Evolutionary conservation across 805 yeast genomes (phyloP).

Genomic region (Wickerhamiella parazyma): DNA sequence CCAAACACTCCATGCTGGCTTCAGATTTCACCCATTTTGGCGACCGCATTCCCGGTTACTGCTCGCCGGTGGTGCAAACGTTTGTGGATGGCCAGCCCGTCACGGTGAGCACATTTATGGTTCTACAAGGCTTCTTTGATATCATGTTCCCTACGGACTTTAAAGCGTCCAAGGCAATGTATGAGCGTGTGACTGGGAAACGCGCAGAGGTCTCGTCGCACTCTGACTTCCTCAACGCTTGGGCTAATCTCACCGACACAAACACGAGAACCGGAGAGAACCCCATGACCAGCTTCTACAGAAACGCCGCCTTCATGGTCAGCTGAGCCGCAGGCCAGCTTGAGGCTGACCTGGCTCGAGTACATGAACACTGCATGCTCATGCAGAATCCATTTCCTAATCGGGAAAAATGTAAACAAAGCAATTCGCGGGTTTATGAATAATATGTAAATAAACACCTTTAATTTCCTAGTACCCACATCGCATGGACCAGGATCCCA

Average conservation of each 20-base stretch:
- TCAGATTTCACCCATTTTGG: slow-evolving; percentile 49
- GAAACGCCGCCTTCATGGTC: slow-evolving; percentile 48
- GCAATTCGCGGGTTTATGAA: neutral
- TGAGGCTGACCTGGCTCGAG: neutral
- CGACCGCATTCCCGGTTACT: slow-evolving; percentile 38
- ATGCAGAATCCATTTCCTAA: slow-evolving; percentile 1
- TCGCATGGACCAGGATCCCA: neutral
- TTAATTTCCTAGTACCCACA: neutral
- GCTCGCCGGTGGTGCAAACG: slow-evolving; percentile 72
- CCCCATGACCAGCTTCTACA: slow-evolving; percentile 67
- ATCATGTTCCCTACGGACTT: slow-evolving; percentile 81
- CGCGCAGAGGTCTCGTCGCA: slow-evolving; percentile 43
- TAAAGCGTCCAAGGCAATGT: slow-evolving; percentile 43
- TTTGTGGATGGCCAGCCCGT: slow-evolving; percentile 53
- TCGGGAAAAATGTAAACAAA: slow-evolving; percentile 5
- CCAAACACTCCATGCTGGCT: slow-evolving; percentile 58
- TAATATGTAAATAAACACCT: neutral
- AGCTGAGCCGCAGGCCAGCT: neutral
- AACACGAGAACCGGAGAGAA: slow-evolving; percentile 67
- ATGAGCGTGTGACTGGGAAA: slow-evolving; percentile 50
- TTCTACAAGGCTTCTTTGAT: slow-evolving; percentile 74
- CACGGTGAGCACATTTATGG: slow-evolving; percentile 61
- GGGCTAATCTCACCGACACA: slow-evolving; percentile 60
- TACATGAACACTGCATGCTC: neutral
- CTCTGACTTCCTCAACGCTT: slow-evolving; percentile 46